Evolutionary conservation across 2,329 filamentous ascomycete species (phyloP).

Genomic region (Aureobasidium sp.): DNA sequence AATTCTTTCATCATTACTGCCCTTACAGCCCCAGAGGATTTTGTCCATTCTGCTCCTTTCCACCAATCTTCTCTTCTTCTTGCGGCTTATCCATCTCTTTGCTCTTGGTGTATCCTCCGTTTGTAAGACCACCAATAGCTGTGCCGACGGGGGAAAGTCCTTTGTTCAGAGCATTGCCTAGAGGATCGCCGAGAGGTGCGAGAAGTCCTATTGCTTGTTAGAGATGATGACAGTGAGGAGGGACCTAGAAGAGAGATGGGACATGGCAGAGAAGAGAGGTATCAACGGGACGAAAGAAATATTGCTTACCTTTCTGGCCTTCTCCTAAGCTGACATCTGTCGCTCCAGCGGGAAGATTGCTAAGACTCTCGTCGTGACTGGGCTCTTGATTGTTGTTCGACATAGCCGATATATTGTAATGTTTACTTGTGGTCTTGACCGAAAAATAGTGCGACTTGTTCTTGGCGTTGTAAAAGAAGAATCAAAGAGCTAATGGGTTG

Average conservation of each 20-base stretch:
- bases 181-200: constrained; percentile 23
- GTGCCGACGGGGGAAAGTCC: constrained; percentile 23
- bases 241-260: not conserved
- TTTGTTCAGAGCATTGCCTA: constrained; percentile 26
- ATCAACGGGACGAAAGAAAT: not conserved
- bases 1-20: too few species aligned
- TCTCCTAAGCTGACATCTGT: not conserved
- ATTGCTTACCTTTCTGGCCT: not conserved
- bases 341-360: not conserved
- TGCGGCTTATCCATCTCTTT: constrained; percentile 10
- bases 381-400: constrained; percentile 1
- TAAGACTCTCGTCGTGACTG: constrained; percentile 1
- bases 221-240: not conserved
- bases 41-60: constrained; percentile 26
- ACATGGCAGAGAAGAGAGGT: not conserved
- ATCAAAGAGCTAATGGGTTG: not conserved
- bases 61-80: constrained; percentile 24
- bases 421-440: not conserved
- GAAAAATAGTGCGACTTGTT: not conserved
- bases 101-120: constrained; percentile 4
- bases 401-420: not conserved
- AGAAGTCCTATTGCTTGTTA: constrained; percentile 15
- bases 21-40: constrained; percentile 26
- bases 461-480: not conserved
- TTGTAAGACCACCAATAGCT: constrained; percentile 16